Conservation (phyloP, 176 grass and related monocot genomes). For the Lolium multiflorum region DNA sequence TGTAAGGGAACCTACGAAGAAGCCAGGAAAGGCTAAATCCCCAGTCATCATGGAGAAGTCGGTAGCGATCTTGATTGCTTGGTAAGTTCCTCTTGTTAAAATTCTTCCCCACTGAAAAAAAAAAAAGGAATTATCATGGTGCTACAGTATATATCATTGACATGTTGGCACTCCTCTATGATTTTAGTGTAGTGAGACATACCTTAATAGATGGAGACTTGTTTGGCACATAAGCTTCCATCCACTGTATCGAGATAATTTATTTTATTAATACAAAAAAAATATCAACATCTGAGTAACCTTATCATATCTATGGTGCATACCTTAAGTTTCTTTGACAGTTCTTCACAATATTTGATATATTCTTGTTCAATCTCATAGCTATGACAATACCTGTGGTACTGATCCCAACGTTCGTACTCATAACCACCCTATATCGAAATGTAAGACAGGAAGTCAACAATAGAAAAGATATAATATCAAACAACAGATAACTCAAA, state of each 20-base stretch:
- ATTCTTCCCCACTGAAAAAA: background rate
- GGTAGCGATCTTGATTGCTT: background rate
- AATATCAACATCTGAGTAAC: background rate
- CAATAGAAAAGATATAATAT: too few relatives aligned
- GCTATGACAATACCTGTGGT: background rate
- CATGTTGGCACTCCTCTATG: background rate
- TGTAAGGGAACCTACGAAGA: background rate
- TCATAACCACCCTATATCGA: background rate
- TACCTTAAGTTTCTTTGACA: too few relatives aligned
- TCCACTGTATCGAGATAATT: background rate
- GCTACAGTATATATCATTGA: background rate
- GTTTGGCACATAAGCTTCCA: background rate
- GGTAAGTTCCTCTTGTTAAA: background rate
- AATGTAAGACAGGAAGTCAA: too few relatives aligned
- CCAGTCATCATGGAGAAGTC: background rate
- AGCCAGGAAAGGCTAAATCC: background rate
- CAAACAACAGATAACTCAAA: too few relatives aligned
- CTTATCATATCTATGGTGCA: too few relatives aligned
- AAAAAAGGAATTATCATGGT: background rate
- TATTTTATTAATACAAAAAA: background rate
- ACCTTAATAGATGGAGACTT: background rate
- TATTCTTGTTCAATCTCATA: background rate
- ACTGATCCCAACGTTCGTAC: background rate
- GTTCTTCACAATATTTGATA: background rate
- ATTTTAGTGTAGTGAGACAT: background rate